Evolutionary conservation across 768 basidiomycete species (phyloP).

Genomic region (Termitomyces sp.): DNA sequence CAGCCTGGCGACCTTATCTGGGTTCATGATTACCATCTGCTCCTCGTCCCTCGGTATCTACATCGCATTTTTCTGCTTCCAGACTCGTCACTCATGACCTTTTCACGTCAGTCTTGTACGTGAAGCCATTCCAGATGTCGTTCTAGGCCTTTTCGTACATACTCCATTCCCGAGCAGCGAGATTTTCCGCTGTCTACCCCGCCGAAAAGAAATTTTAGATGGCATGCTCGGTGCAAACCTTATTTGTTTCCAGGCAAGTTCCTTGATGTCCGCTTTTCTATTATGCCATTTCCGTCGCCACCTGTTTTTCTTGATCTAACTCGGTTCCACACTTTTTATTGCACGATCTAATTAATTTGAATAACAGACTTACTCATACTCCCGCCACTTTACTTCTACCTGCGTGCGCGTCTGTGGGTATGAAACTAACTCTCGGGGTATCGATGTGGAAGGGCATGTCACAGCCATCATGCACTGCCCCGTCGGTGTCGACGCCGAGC

Average conservation of each 20-base stretch:
- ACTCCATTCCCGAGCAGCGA: slow-evolving; percentile 98
- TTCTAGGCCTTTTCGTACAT: slow-evolving; percentile 92
- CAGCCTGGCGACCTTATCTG: slow-evolving; percentile 88
- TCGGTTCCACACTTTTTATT: not conserved
- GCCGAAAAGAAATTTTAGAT: slow-evolving; percentile 90
- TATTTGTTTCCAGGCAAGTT: slow-evolving; percentile 80
- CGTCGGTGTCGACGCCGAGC: slow-evolving; percentile 91
- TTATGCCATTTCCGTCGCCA: not conserved
- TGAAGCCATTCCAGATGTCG: slow-evolving; percentile 57
- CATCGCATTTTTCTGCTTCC: slow-evolving; percentile 1
- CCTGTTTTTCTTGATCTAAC: too few species aligned
- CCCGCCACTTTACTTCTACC: slow-evolving; percentile 90
- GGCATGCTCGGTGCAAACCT: slow-evolving; percentile 98
- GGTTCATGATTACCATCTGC: slow-evolving; percentile 94
- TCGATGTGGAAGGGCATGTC: slow-evolving; percentile 86
- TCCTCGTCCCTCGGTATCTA: slow-evolving; percentile 69
- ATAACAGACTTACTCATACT: slow-evolving; percentile 81
- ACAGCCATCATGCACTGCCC: slow-evolving; percentile 86
- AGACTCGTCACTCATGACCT: not conserved
- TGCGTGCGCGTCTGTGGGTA: slow-evolving; percentile 96
- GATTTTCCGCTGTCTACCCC: slow-evolving; percentile 89
- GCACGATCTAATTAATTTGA: not conserved
- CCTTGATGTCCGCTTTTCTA: not conserved
- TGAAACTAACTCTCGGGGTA: slow-evolving; percentile 65
- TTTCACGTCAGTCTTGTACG: slow-evolving; percentile 55